Evolutionary conservation across 2,329 filamentous ascomycete genomes (phyloP).

Genomic region (Colletotrichum sansevieriae): DNA sequence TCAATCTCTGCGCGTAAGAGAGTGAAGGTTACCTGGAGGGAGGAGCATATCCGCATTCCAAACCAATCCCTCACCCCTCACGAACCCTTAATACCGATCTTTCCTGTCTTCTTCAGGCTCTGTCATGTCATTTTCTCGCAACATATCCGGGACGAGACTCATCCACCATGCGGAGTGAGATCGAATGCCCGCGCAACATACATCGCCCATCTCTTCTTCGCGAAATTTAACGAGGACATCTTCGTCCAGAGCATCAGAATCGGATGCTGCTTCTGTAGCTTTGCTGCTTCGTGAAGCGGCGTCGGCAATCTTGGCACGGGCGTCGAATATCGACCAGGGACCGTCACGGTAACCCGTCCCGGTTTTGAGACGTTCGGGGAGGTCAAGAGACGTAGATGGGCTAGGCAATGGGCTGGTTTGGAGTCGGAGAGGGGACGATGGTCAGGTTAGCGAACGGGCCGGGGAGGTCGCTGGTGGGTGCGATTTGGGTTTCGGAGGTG

Average conservation of each 20-base stretch:
- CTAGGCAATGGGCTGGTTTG: conserved; percentile 22
- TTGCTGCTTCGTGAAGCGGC: conserved; percentile 2
- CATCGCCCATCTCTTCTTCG: conserved; percentile 76
- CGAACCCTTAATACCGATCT: conserved; percentile 48
- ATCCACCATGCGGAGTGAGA: conserved; percentile 72
- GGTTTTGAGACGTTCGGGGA: conserved; percentile 72
- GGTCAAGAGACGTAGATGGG: conserved; percentile 75
- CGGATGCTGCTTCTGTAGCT: neutral
- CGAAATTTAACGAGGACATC: conserved; percentile 63
- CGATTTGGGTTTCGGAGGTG: neutral
- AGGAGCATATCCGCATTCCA: conserved; percentile 60
- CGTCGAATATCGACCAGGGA: conserved; percentile 70
- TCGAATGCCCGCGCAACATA: conserved; percentile 74
- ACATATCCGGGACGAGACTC: conserved; percentile 46
- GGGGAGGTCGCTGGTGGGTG: neutral
- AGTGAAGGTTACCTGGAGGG: conserved; percentile 55
- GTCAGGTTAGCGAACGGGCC: neutral
- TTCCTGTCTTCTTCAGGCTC: conserved; percentile 34
- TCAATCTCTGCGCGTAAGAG: neutral
- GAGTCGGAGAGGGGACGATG: neutral
- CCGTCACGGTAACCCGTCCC: conserved; percentile 70
- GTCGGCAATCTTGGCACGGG: conserved; percentile 47
- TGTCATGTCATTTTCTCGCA: conserved; percentile 48
- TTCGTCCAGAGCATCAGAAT: rapidly evolving
- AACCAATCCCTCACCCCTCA: conserved; percentile 42